phyloP scores from a whole-genome alignment of 2,329 filamentous ascomycete species.

The Ophiosphaerella narmari region DNA sequence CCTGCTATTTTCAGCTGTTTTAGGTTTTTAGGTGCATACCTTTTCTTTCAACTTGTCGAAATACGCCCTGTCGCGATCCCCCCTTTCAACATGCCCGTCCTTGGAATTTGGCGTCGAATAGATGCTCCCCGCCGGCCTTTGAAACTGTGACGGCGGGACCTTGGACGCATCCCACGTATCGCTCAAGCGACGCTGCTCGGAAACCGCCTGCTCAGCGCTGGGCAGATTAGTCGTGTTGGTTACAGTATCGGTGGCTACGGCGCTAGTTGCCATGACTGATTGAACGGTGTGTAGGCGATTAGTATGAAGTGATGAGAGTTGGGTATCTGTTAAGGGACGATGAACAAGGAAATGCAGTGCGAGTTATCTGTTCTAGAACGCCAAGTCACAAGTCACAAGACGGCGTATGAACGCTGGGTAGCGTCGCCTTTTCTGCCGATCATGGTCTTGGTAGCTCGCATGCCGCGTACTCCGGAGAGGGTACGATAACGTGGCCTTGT shows the following conservation, averaged over 20 bases:
- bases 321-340: neutral
- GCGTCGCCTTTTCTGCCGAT: no score
- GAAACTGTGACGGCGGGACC: constrained; percentile 69
- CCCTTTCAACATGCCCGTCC: constrained; percentile 64
- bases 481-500: neutral
- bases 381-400: no score
- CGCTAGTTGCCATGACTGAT: neutral
- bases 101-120: constrained; percentile 68
- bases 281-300: no score
- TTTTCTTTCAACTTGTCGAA: constrained; percentile 59
- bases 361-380: no score
- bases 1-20: neutral
- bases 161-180: constrained; percentile 64
- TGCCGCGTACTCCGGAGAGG: no score
- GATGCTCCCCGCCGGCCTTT: constrained; percentile 71
- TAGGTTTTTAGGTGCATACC: constrained; percentile 23
- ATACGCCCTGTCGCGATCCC: constrained; percentile 57
- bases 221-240: neutral
- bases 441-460: no score
- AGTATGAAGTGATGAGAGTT: neutral
- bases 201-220: neutral
- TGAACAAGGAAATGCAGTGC: neutral
- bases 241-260: neutral
- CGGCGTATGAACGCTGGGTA: no score
- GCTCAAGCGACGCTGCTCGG: constrained; percentile 20